phyloP scores from a whole-genome alignment of 2,329 filamentous ascomycete genomes.

The Lachnellula subtilissima region DNA sequence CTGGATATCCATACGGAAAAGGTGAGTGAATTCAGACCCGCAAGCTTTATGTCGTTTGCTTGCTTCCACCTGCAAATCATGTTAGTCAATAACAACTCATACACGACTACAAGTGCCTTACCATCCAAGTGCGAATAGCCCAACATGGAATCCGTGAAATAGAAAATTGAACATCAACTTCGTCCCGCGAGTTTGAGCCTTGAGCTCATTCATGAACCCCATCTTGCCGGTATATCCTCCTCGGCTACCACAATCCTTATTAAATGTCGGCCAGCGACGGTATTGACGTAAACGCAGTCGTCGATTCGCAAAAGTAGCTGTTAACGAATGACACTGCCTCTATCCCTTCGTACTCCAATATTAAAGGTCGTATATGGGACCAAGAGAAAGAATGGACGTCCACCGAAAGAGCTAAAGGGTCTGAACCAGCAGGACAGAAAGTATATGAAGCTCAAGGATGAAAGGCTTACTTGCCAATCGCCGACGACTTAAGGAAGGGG shows the following conservation, averaged over 20 bases:
- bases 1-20: constrained; percentile 96
- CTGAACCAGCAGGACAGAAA: constrained; percentile 56
- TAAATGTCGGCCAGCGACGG: constrained; percentile 55
- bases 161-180: constrained; percentile 77
- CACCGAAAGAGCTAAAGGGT: constrained; percentile 43
- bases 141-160: constrained; percentile 76
- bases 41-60: constrained; percentile 59
- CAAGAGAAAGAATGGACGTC: constrained; percentile 32
- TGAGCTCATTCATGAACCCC: constrained; percentile 33
- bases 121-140: constrained; percentile 82
- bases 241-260: constrained; percentile 23
- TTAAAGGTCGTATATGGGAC: constrained; percentile 26
- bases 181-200: constrained; percentile 61
- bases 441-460: constrained; percentile 37
- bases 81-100: neutral
- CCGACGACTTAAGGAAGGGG: constrained; percentile 34
- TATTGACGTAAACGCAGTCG: constrained; percentile 22
- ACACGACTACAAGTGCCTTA: constrained; percentile 40
- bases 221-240: constrained; percentile 20
- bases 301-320: constrained; percentile 25
- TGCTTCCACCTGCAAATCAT: constrained; percentile 69
- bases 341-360: constrained; percentile 20
- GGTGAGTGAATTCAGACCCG: constrained; percentile 71
- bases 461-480: constrained; percentile 42
- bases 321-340: constrained; percentile 24